Evolutionary conservation across 1,284 basidiomycete species (phyloP).

Genomic region (Pseudozyma sp.): DNA sequence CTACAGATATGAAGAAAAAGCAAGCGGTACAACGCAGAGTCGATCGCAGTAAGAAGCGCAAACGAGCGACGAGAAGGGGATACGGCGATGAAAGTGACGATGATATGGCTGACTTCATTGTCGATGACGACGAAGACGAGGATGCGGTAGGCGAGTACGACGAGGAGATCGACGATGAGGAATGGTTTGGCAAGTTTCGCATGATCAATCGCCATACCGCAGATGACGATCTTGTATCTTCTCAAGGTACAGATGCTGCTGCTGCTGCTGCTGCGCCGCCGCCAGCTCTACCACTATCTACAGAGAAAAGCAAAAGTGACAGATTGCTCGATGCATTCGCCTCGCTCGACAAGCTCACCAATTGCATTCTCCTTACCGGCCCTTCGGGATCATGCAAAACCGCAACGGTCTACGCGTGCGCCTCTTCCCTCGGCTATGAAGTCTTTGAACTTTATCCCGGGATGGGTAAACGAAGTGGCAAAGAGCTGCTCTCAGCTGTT

Average conservation of each 20-base stretch:
- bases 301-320: not conserved
- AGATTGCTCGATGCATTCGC: not conserved
- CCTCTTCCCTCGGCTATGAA: constrained; percentile 84
- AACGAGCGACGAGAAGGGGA: constrained; percentile 1
- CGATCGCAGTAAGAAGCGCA: constrained; percentile 15
- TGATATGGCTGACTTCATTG: constrained; percentile 53
- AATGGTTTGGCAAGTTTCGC: constrained; percentile 52
- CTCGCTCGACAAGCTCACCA: constrained; percentile 37
- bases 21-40: constrained; percentile 33
- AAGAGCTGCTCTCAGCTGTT: constrained; percentile 82
- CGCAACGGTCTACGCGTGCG: constrained; percentile 65
- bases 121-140: constrained; percentile 49
- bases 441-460: constrained; percentile 99
- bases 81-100: constrained; percentile 35
- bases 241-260: not conserved
- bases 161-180: constrained; percentile 27
- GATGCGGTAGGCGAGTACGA: constrained; percentile 38
- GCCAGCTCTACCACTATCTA: not conserved
- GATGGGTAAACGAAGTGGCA: constrained; percentile 80
- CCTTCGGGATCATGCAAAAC: constrained; percentile 71
- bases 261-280: not conserved
- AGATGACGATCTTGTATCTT: not conserved
- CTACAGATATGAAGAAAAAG: constrained; percentile 21
- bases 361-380: constrained; percentile 76
- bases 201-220: constrained; percentile 9